phyloP scores from a whole-genome alignment of 352 stramenopile species.

The Globisporangium yorkense region DNA sequence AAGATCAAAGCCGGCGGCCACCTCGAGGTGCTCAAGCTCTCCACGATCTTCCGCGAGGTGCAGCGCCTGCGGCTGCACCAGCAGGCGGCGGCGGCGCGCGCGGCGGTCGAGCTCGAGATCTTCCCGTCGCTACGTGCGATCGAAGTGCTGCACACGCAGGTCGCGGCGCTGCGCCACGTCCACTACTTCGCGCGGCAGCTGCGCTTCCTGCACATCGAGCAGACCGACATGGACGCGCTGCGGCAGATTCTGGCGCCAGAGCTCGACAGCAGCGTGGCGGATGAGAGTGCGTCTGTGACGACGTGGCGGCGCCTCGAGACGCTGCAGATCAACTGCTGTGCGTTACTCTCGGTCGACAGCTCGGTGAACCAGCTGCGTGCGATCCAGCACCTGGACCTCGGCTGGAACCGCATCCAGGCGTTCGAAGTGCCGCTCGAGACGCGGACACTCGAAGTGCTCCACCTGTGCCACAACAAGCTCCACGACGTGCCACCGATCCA shows the following conservation, averaged over 20 bases:
- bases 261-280: background rate
- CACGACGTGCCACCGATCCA: slow-evolving; percentile 34
- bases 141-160: slow-evolving; percentile 51
- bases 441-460: slow-evolving; percentile 37
- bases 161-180: slow-evolving; percentile 35
- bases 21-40: slow-evolving; percentile 84
- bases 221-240: slow-evolving; percentile 45
- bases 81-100: slow-evolving; percentile 24
- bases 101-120: slow-evolving; percentile 67
- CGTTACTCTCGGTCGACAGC: slow-evolving; percentile 37
- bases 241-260: slow-evolving; percentile 35
- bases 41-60: slow-evolving; percentile 76
- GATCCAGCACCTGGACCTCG: slow-evolving; percentile 48
- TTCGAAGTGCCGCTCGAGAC: slow-evolving; percentile 28
- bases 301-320: slow-evolving; percentile 44
- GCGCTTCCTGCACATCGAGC: slow-evolving; percentile 58
- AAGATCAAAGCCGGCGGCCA: slow-evolving; percentile 73
- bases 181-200: slow-evolving; percentile 70
- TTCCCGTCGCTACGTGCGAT: slow-evolving; percentile 69
- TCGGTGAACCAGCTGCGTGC: slow-evolving; percentile 45
- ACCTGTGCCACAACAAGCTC: slow-evolving; percentile 71
- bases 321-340: slow-evolving; percentile 68
- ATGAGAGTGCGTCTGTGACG: background rate
- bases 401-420: slow-evolving; percentile 60
- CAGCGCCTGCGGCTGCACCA: slow-evolving; percentile 59